Evolutionary conservation across 2,329 filamentous ascomycete species (phyloP).

Genomic region (Aspergillus intermedius): DNA sequence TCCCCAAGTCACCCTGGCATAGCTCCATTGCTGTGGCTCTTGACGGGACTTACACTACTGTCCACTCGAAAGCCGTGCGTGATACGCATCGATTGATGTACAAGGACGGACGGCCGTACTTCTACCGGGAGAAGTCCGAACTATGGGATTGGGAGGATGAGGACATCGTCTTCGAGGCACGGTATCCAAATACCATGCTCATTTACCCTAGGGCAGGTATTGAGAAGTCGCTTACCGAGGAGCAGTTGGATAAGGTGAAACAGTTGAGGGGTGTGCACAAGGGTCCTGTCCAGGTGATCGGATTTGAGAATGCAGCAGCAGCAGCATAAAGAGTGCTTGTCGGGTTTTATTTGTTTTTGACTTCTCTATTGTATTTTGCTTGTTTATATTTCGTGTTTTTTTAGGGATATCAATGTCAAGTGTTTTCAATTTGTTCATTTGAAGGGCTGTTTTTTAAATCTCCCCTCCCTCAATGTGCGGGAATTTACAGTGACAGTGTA

Average conservation of each 20-base stretch:
- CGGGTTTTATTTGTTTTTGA: too few relatives aligned
- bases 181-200: constrained; percentile 37
- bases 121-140: constrained; percentile 46
- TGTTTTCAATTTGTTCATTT: too few relatives aligned
- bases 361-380: too few relatives aligned
- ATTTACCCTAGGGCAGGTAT: constrained; percentile 17
- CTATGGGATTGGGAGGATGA: constrained; percentile 40
- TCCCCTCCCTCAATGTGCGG: too few relatives aligned
- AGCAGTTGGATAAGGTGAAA: constrained; percentile 21
- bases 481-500: too few relatives aligned
- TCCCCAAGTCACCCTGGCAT: constrained; percentile 31
- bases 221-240: constrained; percentile 15
- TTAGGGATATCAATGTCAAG: too few relatives aligned
- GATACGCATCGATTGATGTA: constrained; percentile 42
- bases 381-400: too few relatives aligned
- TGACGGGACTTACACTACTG: constrained; percentile 19
- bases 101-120: constrained; percentile 42
- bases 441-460: too few relatives aligned
- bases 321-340: too few relatives aligned
- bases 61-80: constrained; percentile 21
- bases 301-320: too few relatives aligned
- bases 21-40: constrained; percentile 25
- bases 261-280: constrained; percentile 23
- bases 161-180: constrained; percentile 37
- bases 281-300: too few relatives aligned